Conservation (phyloP, 345 rosid genomes). For the Brassica cretica region DNA sequence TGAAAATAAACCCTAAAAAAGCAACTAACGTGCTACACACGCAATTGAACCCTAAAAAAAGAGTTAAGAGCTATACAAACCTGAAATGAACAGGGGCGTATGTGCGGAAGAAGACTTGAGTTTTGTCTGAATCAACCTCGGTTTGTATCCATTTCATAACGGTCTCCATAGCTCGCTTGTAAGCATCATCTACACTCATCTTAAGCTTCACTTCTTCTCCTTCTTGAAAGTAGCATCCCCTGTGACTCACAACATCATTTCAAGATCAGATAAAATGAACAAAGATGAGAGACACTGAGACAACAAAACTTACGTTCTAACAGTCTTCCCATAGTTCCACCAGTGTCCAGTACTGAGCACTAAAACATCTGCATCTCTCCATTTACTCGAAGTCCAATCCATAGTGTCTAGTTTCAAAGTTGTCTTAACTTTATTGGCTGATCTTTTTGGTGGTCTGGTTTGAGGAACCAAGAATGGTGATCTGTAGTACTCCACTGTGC, state of each 20-base stretch:
- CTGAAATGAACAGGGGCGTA: constrained; percentile 85
- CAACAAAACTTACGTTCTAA: constrained; percentile 49
- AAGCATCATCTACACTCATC: constrained; percentile 66
- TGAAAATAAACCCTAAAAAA: background rate
- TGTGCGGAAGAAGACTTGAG: constrained; percentile 69
- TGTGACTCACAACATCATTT: constrained; percentile 26
- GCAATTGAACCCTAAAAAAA: background rate
- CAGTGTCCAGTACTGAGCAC: constrained; percentile 89
- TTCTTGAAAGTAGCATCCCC: constrained; percentile 79
- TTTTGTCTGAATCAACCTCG: constrained; percentile 54
- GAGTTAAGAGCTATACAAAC: constrained; percentile 33
- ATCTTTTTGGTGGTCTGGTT: constrained; percentile 59
- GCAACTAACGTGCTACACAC: background rate
- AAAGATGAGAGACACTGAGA: background rate
- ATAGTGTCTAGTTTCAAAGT: constrained; percentile 64
- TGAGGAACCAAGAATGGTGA: constrained; percentile 74
- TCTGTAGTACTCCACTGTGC: constrained; percentile 87
- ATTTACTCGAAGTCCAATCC: constrained; percentile 63
- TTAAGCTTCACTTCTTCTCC: constrained; percentile 55
- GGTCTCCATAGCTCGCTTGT: constrained; percentile 52
- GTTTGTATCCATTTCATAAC: constrained; percentile 56
- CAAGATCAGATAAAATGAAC: constrained; percentile 12
- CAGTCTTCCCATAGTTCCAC: constrained; percentile 86
- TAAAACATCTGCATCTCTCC: constrained; percentile 78
- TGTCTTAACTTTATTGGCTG: constrained; percentile 57